These are phyloP conservation scores for Penicillium sclerotigenum DNA, from an alignment of 2,329 filamentous ascomycete species.

Conservation along the genomic window DNA sequence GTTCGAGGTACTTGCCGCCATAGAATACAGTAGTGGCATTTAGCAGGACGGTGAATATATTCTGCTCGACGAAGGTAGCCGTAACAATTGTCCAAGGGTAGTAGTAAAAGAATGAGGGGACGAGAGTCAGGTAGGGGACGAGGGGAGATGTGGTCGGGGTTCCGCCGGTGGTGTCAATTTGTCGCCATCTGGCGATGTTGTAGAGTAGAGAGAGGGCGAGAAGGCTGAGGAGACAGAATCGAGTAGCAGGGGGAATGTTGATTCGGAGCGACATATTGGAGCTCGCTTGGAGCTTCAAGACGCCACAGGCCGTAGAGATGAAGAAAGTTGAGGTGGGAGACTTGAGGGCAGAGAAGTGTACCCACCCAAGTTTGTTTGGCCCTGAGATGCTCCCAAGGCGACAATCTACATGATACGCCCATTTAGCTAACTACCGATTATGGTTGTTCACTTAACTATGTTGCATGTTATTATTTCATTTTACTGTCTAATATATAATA, in stretches of 20 bases:
- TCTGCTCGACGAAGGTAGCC: conserved; percentile 86
- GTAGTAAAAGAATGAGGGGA: conserved; percentile 76
- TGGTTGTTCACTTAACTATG: no score
- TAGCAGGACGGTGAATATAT: conserved; percentile 78
- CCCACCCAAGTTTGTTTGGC: neutral
- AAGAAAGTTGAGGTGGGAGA: conserved; percentile 9
- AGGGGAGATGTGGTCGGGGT: conserved; percentile 52
- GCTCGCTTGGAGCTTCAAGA: conserved; percentile 8
- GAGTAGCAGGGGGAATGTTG: conserved; percentile 89
- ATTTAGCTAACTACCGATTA: neutral
- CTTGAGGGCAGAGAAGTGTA: conserved; percentile 6
- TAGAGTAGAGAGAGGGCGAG: conserved; percentile 72
- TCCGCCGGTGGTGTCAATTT: conserved; percentile 63
- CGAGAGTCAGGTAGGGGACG: conserved; percentile 81
- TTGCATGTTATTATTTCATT: neutral
- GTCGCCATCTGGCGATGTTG: conserved; percentile 62
- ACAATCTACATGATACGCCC: neutral
- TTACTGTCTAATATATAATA: neutral
- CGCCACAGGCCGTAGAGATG: conserved; percentile 2
- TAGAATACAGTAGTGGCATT: conserved; percentile 79
- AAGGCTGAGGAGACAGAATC: conserved; percentile 71
- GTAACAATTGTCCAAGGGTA: conserved; percentile 93
- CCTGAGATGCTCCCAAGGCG: neutral
- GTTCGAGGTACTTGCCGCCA: conserved; percentile 89
- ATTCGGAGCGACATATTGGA: conserved; percentile 72